Evolutionary conservation across 345 rosid genomes (phyloP), one percentile per base, ranked within the genome.

Genomic region (Anacardium occidentale): DNA sequence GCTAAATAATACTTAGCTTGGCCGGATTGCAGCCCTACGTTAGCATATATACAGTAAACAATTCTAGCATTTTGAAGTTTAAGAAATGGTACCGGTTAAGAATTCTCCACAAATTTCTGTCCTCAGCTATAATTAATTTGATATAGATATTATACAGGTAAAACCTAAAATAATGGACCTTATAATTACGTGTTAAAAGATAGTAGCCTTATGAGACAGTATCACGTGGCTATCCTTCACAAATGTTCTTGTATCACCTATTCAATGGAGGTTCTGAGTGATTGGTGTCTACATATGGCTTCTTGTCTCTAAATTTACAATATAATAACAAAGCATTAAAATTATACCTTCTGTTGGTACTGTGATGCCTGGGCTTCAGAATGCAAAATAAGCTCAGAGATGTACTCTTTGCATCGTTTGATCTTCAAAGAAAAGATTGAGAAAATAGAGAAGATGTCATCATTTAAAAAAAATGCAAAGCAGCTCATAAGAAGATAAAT

Each of bases 351-450:
- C 71, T 89, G 88, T 81, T 89, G 97, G 81, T 78, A 94, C 59
- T 85, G 85, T 63, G 84, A 83, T 76, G 98, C 85, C 79, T 94
- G 98, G 71, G 97, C 97, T 80, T 94, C 98, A 52, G 91, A 91
- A 82, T 94, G 98, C 77, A 94, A 66, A 59, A 86, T 77, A 74
- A 94, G 80, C 76, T 94, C 97, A 0, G 94, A 89, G 71, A 89
- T 85, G 84, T 88, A 88, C 66, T 88, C 90, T 82, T 87, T 92
- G 82, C 80, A 86, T 74, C 80, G 90, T 75, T 83, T 87, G 76
- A 92, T 80, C 98, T 94, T 68, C 72, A 78, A 74, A 29, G 32
- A 29, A 29, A n/a, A 29, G 32, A 29, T 29, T 29, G 32, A 29
- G 32, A 64, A 66, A 66, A 75, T 62, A 51, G 58, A 75, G 40